Conservation (phyloP, 306 rosid species). For the Glycine soja region DNA sequence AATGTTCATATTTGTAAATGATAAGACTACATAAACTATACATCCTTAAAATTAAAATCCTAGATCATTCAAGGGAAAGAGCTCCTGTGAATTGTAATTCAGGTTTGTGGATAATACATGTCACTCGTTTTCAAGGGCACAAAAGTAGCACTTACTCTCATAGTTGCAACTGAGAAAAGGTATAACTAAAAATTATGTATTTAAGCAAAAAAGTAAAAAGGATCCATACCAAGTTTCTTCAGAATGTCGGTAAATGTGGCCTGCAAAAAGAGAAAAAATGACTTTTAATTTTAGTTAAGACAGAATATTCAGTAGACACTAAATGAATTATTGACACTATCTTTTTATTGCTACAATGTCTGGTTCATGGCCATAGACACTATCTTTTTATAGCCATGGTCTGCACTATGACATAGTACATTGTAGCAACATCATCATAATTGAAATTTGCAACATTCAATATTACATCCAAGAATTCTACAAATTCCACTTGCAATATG, state of each 20-base stretch:
- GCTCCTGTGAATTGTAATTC: background rate
- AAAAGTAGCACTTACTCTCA: constrained; percentile 14
- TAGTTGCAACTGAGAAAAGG: constrained; percentile 15
- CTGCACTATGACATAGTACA: constrained; percentile 25
- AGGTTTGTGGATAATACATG: background rate
- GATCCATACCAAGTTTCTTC: constrained; percentile 78
- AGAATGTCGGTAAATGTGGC: constrained; percentile 98
- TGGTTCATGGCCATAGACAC: background rate
- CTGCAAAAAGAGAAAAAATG: constrained; percentile 58
- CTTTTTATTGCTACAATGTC: background rate
- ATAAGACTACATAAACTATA: background rate
- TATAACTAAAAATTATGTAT: background rate
- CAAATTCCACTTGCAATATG: constrained; percentile 5
- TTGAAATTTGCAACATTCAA: background rate
- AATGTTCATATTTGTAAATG: background rate
- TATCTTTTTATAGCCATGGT: constrained; percentile 7
- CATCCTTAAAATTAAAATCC: background rate
- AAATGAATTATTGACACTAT: background rate
- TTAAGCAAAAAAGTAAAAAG: background rate
- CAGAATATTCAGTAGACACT: background rate
- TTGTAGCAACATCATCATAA: constrained; percentile 20
- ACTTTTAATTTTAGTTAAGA: constrained; percentile 20
- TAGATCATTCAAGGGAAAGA: constrained; percentile 16
- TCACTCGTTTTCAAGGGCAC: background rate
- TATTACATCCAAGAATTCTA: constrained; percentile 21